Evolutionary conservation across 177 flowering plant species (phyloP).

Genomic region (Vitis hybrid): DNA sequence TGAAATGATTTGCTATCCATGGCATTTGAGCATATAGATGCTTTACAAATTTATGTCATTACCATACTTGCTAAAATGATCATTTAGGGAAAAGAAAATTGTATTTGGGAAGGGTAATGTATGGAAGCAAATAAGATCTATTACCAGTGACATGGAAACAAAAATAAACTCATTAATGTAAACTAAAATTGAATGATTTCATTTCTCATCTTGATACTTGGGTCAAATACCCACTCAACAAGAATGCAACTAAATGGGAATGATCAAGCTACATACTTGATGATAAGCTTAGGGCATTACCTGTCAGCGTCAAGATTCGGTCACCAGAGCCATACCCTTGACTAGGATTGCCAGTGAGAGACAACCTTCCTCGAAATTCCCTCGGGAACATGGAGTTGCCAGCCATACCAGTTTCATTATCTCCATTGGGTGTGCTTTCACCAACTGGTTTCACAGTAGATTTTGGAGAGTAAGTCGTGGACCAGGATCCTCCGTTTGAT

Average conservation of each 20-base stretch:
- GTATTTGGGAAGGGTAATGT: too few species aligned
- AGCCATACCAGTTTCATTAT: conserved; percentile 30
- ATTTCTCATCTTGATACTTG: not conserved
- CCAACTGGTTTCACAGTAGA: conserved; percentile 26
- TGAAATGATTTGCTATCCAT: not conserved
- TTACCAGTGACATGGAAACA: not conserved
- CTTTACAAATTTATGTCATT: too few species aligned
- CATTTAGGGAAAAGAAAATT: too few species aligned
- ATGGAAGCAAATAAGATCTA: too few species aligned
- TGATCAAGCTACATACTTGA: conserved; percentile 5
- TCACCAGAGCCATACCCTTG: conserved; percentile 38
- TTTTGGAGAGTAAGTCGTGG: conserved; percentile 65
- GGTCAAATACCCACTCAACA: not conserved
- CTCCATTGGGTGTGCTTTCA: conserved; percentile 42
- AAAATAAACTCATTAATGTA: not conserved
- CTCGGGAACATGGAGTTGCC: conserved; percentile 29
- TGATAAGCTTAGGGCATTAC: conserved; percentile 12
- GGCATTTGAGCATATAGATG: too few species aligned
- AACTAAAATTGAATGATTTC: not conserved
- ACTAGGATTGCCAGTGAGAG: conserved; percentile 29
- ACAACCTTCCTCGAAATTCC: conserved; percentile 43
- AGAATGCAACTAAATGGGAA: not conserved
- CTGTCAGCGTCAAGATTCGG: conserved; percentile 22
- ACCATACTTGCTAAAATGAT: too few species aligned
- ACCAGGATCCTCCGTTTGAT: conserved; percentile 91